Evolutionary conservation across 176 grass and related monocot species (phyloP), one percentile per base, ranked within the genome.

Genomic region (Paspalum vaginatum): DNA sequence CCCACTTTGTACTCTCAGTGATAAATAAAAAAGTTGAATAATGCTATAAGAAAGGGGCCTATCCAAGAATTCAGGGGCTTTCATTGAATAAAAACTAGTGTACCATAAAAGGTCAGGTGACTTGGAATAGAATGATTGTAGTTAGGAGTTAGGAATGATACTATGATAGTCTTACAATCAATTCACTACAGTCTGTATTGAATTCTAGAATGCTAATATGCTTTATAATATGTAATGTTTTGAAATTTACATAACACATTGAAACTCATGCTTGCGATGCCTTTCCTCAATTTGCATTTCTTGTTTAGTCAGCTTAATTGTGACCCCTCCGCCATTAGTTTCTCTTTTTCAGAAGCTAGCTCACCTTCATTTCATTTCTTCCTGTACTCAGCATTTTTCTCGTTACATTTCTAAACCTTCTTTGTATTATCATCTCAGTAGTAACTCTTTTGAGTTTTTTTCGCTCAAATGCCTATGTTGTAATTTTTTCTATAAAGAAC

Each of bases 11-110:
- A 72, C 49, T 42, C 45, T 21, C 61, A 48, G 12, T 24, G 37
- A 68, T 48, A 78, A 49, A 24, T 61, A 61, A 61, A 13, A 76
- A 76, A 47, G 5, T 74, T 43, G 7, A 73, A 60, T 74, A 84
- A 61, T 74, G 79, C 60, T 82, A 45, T 42, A 26, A 72, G 18
- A 32, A 76, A 53, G 54, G 79, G 41, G 70, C 8, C 46, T 22
- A 39, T 52, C 43, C 54, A 24, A 77, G 48, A 47, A 77, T 1
- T 0, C 6, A 55, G 62, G 21, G 50, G 10, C 51, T 56, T 27
- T 43, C 42, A 65, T 32, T 50, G 40, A 52, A 26, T 57, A 13
- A 72, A 49, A 52, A 87, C 26, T 65, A 78, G 40, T 10, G 20
- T 12, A 81, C 27, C 70, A 42, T 22, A 48, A 20, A 45, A 60